Base-by-base conservation (phyloP, 352 stramenopile genomes). In the Globisporangium megalacanthum region DNA sequence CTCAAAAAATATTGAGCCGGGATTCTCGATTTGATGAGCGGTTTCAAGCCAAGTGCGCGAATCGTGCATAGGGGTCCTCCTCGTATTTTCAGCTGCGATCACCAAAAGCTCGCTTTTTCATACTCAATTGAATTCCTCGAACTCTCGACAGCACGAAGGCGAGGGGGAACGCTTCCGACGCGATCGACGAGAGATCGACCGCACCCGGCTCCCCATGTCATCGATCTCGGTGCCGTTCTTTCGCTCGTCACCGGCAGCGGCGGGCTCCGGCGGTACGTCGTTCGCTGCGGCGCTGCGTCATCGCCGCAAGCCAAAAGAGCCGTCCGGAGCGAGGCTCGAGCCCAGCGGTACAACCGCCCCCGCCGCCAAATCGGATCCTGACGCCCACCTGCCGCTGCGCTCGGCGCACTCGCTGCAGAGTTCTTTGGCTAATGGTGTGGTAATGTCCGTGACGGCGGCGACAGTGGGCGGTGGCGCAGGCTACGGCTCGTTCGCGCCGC, bases 191-290 rank as follows among this genome's bases (percentile, higher is more conserved):
- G 35, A 39, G 35, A 39, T 8, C 35, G 6, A 39, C 35, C 35
- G 10, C 35, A 39, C 15, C 25, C 33, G 35, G 7, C 7, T 39
- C 35, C 35, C 35, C 44, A 57, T 64, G 52, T 65, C 52, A 29
- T 59, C 45, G 29, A 39, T 65, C 25, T 65, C 58, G 46, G 19
- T 50, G 52, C 52, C 52, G 58, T 65, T 60, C 58, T 55, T 60
- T 19, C 14, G 45, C 13, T 10, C 52, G 17, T 42, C 52, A 9
- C 9, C 47, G 29, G 33, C 33, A 4, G 29, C 45, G 1, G n/a
- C 58, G 10, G 15, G 33, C 4, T 25, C 19, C 19, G 20, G 48
- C 46, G 52, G 42, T 22, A 58, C 58, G 10, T 65, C 58, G 31
- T 59, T 60, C 52, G 54, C 58, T 9, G 47, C 52, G 7, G 58